Base-by-base conservation (phyloP, 805 yeast genomes). In the Metschnikowia peoriensis region DNA sequence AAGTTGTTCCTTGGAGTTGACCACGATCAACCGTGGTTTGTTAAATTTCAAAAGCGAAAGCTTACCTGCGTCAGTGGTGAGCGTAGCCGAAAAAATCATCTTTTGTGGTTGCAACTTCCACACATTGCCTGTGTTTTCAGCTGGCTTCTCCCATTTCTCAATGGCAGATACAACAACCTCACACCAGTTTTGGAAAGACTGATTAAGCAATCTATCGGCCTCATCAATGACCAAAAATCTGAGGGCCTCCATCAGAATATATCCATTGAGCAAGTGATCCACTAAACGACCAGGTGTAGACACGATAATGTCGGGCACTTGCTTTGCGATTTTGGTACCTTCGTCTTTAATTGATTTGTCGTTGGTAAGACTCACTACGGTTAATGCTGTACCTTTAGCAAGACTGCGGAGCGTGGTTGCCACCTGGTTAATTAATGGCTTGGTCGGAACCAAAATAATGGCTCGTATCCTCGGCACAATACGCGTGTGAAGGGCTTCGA, bases 181-280 rank as follows among this genome's bases (percentile, higher is more conserved):
- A 71, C 88, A 80, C 99, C 99, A 94, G 66, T 91, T 90, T 69
- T 94, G 97, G 69, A 90, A 94, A 12, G 88, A 82, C 67, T 94
- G 97, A 63, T 89, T 90, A 58, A 94, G 73, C 52, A 88, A 70
- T 55, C 90, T 73, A 69, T 88, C 96, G 8, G 93, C 96, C 68
- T 88, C 96, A 70, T 88, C 96, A 47, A 88, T 78, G 10, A 88
- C 82, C 61, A 88, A 72, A 65, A 78, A 87, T 56, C 81, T 75
- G 52, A 92, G 73, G 47, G 78, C 73, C 27, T 70, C 67, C 53
- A 91, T 67, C 52, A 68, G 72, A 15, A 87, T 66, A n/a, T 72
- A 58, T 14, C 67, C 64, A 15, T 60, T 60, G n/a, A 56, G 59
- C 11, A 88, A 63, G 68, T 88, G 93, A 52, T 88, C 96, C n/a